Evolutionary conservation across 2,329 filamentous ascomycete species (phyloP).

Genomic region (Pseudogymnoascus sp.): DNA sequence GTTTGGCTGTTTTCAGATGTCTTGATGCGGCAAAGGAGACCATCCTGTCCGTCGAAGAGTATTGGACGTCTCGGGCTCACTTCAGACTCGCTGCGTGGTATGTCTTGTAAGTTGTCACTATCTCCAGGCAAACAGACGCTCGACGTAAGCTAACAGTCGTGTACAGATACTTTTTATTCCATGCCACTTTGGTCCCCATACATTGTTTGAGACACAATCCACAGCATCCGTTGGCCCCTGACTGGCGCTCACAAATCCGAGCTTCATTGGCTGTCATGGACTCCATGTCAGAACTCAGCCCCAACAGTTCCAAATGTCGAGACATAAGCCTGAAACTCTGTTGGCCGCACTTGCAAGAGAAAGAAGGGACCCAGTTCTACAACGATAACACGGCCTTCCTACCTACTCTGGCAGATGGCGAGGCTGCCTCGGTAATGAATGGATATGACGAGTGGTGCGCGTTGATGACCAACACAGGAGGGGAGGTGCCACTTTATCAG

Average conservation of each 20-base stretch:
- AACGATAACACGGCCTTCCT: background rate
- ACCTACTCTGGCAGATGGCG: constrained; percentile 7
- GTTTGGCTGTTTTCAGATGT: constrained; percentile 12
- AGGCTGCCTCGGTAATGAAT: constrained; percentile 10
- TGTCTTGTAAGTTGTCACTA: constrained; percentile 14
- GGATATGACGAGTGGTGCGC: constrained; percentile 9
- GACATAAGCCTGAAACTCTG: constrained; percentile 17
- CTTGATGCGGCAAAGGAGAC: constrained; percentile 13
- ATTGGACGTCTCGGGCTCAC: constrained; percentile 12
- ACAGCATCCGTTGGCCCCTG: constrained; percentile 8
- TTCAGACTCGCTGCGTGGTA: constrained; percentile 17
- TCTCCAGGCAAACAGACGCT: background rate
- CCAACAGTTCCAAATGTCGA: constrained; percentile 14
- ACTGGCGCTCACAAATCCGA: constrained; percentile 14
- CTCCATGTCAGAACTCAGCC: constrained; percentile 14
- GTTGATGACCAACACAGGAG: constrained; percentile 7
- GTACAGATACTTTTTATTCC: constrained; percentile 13
- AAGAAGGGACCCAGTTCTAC: constrained; percentile 3
- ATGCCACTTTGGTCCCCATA: constrained; percentile 11
- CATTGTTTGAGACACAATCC: constrained; percentile 12
- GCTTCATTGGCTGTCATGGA: constrained; percentile 15
- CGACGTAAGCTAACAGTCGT: background rate
- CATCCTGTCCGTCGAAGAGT: constrained; percentile 13
- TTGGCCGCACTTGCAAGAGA: constrained; percentile 13
- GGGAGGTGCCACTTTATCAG: background rate